These are phyloP conservation scores for Dalbergia cochinchinensis DNA, from an alignment of 306 rosid genomes.

Conservation along the genomic window DNA sequence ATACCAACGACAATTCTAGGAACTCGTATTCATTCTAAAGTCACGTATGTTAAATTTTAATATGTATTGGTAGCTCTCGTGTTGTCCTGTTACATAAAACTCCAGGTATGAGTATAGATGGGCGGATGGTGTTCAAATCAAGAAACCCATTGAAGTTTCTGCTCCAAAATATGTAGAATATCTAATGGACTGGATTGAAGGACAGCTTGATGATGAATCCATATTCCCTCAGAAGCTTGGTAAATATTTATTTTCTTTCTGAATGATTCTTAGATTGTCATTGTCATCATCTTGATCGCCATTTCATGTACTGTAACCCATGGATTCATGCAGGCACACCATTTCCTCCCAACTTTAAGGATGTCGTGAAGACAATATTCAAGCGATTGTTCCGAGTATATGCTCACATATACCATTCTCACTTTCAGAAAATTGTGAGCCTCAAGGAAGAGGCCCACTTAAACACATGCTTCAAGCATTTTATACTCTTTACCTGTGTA, in stretches of 20 bases:
- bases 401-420: conserved; percentile 99
- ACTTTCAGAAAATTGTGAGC: conserved; percentile 98
- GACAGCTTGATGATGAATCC: conserved; percentile 98
- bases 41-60: background rate
- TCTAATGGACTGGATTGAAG: conserved; percentile 99
- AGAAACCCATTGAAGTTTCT: conserved; percentile 98
- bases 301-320: background rate
- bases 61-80: conserved; percentile 25
- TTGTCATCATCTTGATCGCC: conserved; percentile 26
- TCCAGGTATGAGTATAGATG: conserved; percentile 96
- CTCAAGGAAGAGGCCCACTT: conserved; percentile 99
- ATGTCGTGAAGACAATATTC: conserved; percentile 98
- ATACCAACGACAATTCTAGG: conserved; percentile 22
- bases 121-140: conserved; percentile 99
- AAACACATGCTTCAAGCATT: conserved; percentile 99
- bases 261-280: background rate
- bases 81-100: conserved; percentile 41
- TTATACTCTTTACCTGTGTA: conserved; percentile 96
- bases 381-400: conserved; percentile 96
- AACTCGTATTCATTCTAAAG: conserved; percentile 26
- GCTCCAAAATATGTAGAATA: conserved; percentile 99
- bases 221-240: conserved; percentile 99
- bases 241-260: conserved; percentile 43
- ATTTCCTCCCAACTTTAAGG: conserved; percentile 92
- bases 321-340: conserved; percentile 75